phyloP scores from a whole-genome alignment of 1,139 yeast species.

The Geotrichum europaeum region DNA sequence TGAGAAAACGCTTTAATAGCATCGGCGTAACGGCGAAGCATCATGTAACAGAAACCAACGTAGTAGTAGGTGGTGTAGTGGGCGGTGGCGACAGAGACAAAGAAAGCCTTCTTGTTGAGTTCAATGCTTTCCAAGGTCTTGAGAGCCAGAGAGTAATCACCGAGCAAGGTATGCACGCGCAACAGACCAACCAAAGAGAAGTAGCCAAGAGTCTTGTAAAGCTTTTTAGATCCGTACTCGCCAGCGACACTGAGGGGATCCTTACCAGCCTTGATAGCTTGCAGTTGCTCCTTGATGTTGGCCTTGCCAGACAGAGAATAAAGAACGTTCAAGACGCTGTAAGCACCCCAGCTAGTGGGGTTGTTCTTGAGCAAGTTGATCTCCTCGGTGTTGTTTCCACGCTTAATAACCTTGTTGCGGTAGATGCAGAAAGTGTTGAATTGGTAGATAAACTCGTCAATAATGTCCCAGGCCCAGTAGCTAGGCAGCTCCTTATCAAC shows the following conservation, averaged over 20 bases:
- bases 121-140: conserved; percentile 45
- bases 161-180: conserved; percentile 44
- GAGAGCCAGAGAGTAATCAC: conserved; percentile 45
- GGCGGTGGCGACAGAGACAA: conserved; percentile 43
- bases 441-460: conserved; percentile 48
- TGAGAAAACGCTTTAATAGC: conserved; percentile 46
- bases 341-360: conserved; percentile 43
- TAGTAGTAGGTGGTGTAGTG: conserved; percentile 47
- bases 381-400: conserved; percentile 34
- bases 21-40: conserved; percentile 46
- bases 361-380: conserved; percentile 37
- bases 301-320: conserved; percentile 44
- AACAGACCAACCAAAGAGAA: conserved; percentile 44
- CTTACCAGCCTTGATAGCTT: conserved; percentile 35
- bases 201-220: conserved; percentile 45
- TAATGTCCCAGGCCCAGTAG: conserved; percentile 48
- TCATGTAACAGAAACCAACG: conserved; percentile 46
- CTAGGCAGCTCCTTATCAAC: conserved; percentile 43
- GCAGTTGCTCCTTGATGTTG: conserved; percentile 40
- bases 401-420: conserved; percentile 37
- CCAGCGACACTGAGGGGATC: conserved; percentile 39
- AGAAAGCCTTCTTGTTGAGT: conserved; percentile 42
- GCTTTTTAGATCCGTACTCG: conserved; percentile 39
- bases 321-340: conserved; percentile 43
- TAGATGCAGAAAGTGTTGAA: conserved; percentile 42